Evolutionary conservation across 1,284 basidiomycete species (phyloP).

Genomic region (Phylloboletellus chloephorus): DNA sequence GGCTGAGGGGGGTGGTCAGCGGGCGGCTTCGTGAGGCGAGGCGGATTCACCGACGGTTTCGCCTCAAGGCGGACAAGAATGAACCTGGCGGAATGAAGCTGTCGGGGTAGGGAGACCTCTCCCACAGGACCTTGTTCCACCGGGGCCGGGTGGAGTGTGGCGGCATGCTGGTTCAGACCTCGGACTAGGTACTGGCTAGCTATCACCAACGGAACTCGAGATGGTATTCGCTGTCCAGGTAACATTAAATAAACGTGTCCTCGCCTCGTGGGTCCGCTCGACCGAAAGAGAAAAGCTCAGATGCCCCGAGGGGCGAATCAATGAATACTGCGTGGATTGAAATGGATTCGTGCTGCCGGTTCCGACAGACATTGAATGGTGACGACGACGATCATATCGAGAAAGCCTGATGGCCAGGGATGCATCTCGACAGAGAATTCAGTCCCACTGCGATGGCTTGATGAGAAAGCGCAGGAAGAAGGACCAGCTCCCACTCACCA

Average conservation of each 20-base stretch:
- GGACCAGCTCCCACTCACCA: constrained; percentile 44
- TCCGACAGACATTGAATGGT: constrained; percentile 32
- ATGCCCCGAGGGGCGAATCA: constrained; percentile 32
- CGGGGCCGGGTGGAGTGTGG: too few species aligned
- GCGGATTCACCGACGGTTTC: constrained; percentile 58
- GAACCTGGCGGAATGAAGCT: constrained; percentile 79
- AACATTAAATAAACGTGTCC: constrained; percentile 34
- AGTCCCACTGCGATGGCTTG: constrained; percentile 31
- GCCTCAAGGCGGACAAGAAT: constrained; percentile 75
- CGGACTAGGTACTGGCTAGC: constrained; percentile 5
- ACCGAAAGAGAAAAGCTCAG: constrained; percentile 18
- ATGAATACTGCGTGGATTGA: constrained; percentile 25
- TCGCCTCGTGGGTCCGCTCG: constrained; percentile 27
- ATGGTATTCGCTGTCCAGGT: constrained; percentile 20
- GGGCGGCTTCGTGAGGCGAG: constrained; percentile 7
- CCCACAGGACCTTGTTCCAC: constrained; percentile 89
- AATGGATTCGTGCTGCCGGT: constrained; percentile 29
- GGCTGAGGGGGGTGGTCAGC: constrained; percentile 41
- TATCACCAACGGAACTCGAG: constrained; percentile 16
- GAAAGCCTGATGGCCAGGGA: constrained; percentile 32
- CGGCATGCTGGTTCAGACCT: too few species aligned
- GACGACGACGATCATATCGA: constrained; percentile 32
- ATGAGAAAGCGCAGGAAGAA: constrained; percentile 24
- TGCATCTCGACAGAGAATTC: too few species aligned
- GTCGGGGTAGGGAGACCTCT: constrained; percentile 71